Base-by-base conservation (phyloP, 1,284 basidiomycete genomes). In the Psilocybe mexicana region DNA sequence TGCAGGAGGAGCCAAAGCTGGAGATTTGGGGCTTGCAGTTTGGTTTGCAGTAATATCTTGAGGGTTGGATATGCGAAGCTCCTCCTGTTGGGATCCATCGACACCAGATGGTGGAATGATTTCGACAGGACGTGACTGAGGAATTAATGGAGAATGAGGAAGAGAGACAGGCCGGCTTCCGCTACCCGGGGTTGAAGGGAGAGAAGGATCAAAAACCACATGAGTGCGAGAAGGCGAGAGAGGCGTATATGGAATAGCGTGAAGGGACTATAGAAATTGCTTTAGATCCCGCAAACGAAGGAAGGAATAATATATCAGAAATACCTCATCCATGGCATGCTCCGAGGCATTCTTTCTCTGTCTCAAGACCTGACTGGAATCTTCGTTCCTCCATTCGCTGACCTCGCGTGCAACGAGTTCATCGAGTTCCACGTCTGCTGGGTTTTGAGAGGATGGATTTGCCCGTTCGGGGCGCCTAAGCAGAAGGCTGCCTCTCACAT, bases 361-460 rank as follows among this genome's bases (percentile, higher is more conserved):
- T 35, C 76, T 70, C n/a, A 79, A 69, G 12, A 65, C 64, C n/a
- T 63, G 64, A 57, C 66, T 69, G 52, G 75, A 69, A 2, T 74
- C 74, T 58, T 77, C 70, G 4, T 70, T 76, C 58, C 82, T 73
- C 85, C 85, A 85, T 68, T 82, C 80, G 25, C 76, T 72, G 5
- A 84, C 77, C 65, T 85, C 84, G 52, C 69, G 73, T 26, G 78
- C 74, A 38, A 77, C 74, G 43, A 87, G 70, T 11, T 76, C 72
- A 54, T 84, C 81, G 10, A 88, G 73, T 63, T 87, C 85, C 30
- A 78, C 58, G 24, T 59, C 57, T 12, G 38, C 42, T 43, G 30
- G 55, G 38, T 44, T 46, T 38, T 55, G 40, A 24, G 57, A 40
- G 38, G 38, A 4, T 40, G 23, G 33, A 26, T 11, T 40, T 55